Conservation (phyloP, 2,329 filamentous ascomycete genomes). For the Fusarium phyllophilum region DNA sequence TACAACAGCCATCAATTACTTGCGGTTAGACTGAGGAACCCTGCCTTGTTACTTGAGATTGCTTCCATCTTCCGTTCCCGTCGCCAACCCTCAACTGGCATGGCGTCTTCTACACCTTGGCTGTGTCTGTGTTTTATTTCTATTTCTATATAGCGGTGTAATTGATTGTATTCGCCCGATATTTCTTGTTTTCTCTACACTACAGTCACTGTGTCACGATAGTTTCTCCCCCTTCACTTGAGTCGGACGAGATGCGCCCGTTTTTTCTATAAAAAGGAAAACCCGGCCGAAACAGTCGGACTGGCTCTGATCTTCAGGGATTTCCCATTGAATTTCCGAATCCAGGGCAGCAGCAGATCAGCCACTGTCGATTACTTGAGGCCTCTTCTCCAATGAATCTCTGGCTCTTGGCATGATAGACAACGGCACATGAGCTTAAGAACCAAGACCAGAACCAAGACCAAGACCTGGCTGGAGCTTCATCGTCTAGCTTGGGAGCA, state of each 20-base stretch:
- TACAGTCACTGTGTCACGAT: constrained; percentile 1
- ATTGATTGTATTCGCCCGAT: background rate
- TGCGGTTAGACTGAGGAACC: background rate
- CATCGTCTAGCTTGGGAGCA: background rate
- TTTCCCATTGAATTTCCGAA: constrained; percentile 10
- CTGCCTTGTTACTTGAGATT: background rate
- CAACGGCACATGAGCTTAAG: constrained; percentile 1
- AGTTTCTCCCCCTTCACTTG: background rate
- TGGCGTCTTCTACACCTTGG: constrained; percentile 1
- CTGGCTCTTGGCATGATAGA: constrained; percentile 1
- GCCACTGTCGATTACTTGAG: constrained; percentile 10
- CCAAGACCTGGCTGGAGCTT: background rate
- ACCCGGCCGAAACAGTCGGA: constrained; percentile 4
- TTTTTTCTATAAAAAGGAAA: constrained; percentile 27
- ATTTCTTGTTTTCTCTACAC: background rate
- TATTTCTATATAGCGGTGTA: constrained; percentile 14
- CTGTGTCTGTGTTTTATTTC: background rate
- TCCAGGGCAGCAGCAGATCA: constrained; percentile 2
- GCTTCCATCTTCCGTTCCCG: constrained; percentile 8
- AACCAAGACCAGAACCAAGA: background rate
- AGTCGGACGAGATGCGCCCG: constrained; percentile 12
- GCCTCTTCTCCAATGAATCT: background rate
- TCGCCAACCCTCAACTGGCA: constrained; percentile 1
- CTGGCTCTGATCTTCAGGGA: constrained; percentile 9
- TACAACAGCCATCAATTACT: background rate